Evolutionary conservation across 768 basidiomycete species (phyloP).

Genomic region (Daedalea quercina): DNA sequence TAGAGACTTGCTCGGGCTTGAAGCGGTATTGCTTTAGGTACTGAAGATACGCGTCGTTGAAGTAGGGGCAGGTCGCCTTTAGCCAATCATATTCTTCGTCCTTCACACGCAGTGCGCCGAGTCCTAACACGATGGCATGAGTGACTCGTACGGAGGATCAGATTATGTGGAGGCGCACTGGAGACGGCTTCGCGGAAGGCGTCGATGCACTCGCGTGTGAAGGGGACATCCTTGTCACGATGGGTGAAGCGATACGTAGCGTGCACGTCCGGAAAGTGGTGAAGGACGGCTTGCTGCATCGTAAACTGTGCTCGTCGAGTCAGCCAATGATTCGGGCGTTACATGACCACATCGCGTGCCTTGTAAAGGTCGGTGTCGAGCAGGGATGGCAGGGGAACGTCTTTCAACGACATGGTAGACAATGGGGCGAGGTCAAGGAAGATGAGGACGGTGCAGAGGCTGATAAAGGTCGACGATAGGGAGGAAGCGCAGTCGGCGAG

Average conservation of each 20-base stretch:
- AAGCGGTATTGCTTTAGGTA: conserved; percentile 68
- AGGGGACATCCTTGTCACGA: conserved; percentile 56
- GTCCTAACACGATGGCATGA: conserved; percentile 40
- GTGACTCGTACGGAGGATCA: not conserved
- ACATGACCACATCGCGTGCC: conserved; percentile 31
- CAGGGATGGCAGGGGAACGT: conserved; percentile 42
- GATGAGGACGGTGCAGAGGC: too few relatives aligned
- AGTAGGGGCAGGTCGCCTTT: conserved; percentile 60
- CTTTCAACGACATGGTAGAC: not conserved
- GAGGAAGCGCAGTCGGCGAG: too few relatives aligned
- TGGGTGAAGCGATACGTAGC: conserved; percentile 80
- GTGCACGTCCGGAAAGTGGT: conserved; percentile 66
- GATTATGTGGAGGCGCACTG: conserved; percentile 31
- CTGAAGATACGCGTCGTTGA: conserved; percentile 65
- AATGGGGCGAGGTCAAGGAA: not conserved
- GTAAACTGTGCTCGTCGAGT: conserved; percentile 50
- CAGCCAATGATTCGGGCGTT: not conserved
- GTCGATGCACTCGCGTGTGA: conserved; percentile 61
- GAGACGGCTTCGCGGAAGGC: conserved; percentile 48
- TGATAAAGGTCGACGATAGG: too few relatives aligned
- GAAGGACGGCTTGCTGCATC: conserved; percentile 90
- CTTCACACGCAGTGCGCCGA: conserved; percentile 56
- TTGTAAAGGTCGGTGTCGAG: conserved; percentile 96
- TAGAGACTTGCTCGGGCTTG: conserved; percentile 64
- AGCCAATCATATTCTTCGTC: conserved; percentile 65